Evolutionary conservation across 2,329 filamentous ascomycete species (phyloP).

Genomic region (Aspergillus glaucus): DNA sequence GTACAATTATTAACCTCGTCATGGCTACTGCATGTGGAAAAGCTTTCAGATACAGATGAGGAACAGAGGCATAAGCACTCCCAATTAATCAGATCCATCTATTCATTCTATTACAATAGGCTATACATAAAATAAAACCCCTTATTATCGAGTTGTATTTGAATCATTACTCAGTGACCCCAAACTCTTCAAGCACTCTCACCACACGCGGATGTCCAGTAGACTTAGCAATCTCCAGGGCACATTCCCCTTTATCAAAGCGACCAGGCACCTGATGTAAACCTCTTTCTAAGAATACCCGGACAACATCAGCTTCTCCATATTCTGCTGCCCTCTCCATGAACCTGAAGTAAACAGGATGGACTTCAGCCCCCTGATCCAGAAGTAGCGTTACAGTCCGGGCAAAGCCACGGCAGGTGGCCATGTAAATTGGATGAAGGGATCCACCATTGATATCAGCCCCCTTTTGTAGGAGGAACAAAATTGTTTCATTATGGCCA

Average conservation of each 20-base stretch:
- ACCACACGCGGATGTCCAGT: background rate
- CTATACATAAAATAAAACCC: background rate
- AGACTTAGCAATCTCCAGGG: background rate
- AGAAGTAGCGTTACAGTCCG: background rate
- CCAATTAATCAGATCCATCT: background rate
- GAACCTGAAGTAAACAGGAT: background rate
- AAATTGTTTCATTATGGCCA: background rate
- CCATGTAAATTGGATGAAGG: background rate
- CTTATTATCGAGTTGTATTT: background rate
- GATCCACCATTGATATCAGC: background rate
- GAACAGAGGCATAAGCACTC: background rate
- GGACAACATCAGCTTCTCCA: background rate
- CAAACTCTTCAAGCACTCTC: background rate
- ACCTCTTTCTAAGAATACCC: background rate
- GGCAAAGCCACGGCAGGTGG: background rate
- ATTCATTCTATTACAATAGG: background rate
- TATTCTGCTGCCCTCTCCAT: background rate
- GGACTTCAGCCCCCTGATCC: background rate
- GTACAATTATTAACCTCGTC: no score
- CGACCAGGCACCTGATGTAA: background rate
- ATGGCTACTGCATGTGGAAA: background rate
- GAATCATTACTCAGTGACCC: background rate
- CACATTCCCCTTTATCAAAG: background rate
- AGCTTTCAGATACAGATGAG: background rate
- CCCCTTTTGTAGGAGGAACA: background rate